Evolutionary conservation across 2,329 filamentous ascomycete genomes (phyloP), one percentile per base, ranked within the genome.

Genomic region (Fusarium armeniacum): DNA sequence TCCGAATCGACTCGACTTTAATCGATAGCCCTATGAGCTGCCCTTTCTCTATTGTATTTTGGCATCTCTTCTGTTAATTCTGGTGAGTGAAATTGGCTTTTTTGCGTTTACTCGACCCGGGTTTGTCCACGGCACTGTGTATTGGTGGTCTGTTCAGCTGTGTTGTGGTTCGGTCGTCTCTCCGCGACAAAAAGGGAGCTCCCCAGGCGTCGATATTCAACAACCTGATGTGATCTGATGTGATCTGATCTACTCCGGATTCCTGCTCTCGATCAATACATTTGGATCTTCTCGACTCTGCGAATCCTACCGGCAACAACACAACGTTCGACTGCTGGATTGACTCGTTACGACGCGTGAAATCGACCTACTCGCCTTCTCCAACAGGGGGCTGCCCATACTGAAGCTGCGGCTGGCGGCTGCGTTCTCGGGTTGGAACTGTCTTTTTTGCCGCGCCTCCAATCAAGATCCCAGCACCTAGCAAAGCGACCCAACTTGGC

Each of bases 371-470:
- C 13, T 55, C 55, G 35, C 47, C 51, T 16, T 68, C 49, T 24
- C 45, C 45, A 62, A 65, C 36, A 65, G 59, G 69, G 69, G 58
- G 54, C 62, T 43, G 53, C 33, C 58, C 56, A 52, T 66, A 36
- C 51, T 70, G 32, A 55, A 66, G 62, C 58, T 73, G 67, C 67
- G 62, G 58, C 68, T 72, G 68, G 60, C 67, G 70, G 54, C 56
- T 60, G 57, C 15, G 65, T 50, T 33, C 50, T 58, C 56, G 60
- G 69, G 44, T 58, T 72, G 59, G 65, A 72, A 62, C 58, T 65
- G 60, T 51, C 59, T 62, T 66, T 66, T 66, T 74, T 75, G 68
- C 71, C 69, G 71, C 73, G 70, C 69, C 67, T 50, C 62, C 69
- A 69, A 73, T 69, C 43, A 64, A 62, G 47, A 74, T 58, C 69